These are phyloP conservation scores for Sarcodon sp. DNA, from an alignment of 768 basidiomycete genomes.

Conservation along the genomic window DNA sequence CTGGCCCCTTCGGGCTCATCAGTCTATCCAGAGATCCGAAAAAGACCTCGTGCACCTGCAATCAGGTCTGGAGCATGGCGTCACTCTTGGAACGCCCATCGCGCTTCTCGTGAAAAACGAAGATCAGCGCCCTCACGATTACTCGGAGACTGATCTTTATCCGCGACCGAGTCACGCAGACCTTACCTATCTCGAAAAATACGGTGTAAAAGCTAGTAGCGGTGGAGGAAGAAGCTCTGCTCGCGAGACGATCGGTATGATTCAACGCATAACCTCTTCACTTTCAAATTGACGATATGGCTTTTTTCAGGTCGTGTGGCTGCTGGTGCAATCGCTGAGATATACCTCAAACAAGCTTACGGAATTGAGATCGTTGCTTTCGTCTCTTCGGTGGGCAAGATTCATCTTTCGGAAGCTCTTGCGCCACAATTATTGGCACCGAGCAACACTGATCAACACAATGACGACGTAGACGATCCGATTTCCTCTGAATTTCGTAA, in stretches of 20 bases:
- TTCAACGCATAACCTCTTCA: background rate
- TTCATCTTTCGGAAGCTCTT: slow-evolving; percentile 55
- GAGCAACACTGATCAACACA: slow-evolving; percentile 38
- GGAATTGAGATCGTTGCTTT: slow-evolving; percentile 96
- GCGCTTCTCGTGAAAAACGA: slow-evolving; percentile 95
- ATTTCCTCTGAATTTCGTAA: slow-evolving; percentile 74
- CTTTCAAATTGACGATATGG: slow-evolving; percentile 1
- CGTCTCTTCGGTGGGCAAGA: slow-evolving; percentile 91
- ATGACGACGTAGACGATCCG: slow-evolving; percentile 55
- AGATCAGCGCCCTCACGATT: slow-evolving; percentile 97
- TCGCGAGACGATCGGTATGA: slow-evolving; percentile 85
- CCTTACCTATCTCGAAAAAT: slow-evolving; percentile 95
- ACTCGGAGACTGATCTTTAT: slow-evolving; percentile 95
- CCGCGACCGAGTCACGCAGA: slow-evolving; percentile 97
- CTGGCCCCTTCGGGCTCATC: background rate
- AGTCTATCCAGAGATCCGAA: slow-evolving; percentile 72
- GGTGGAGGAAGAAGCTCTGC: slow-evolving; percentile 94
- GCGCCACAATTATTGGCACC: slow-evolving; percentile 25
- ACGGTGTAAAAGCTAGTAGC: slow-evolving; percentile 93
- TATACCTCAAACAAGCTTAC: slow-evolving; percentile 76
- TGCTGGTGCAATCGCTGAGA: slow-evolving; percentile 96
- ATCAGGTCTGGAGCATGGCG: slow-evolving; percentile 86
- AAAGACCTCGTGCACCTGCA: slow-evolving; percentile 91
- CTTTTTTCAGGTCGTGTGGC: slow-evolving; percentile 70
- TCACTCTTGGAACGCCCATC: slow-evolving; percentile 96